Evolutionary conservation across 1,139 yeast species (phyloP).

Genomic region (Geotrichum histeridarum): DNA sequence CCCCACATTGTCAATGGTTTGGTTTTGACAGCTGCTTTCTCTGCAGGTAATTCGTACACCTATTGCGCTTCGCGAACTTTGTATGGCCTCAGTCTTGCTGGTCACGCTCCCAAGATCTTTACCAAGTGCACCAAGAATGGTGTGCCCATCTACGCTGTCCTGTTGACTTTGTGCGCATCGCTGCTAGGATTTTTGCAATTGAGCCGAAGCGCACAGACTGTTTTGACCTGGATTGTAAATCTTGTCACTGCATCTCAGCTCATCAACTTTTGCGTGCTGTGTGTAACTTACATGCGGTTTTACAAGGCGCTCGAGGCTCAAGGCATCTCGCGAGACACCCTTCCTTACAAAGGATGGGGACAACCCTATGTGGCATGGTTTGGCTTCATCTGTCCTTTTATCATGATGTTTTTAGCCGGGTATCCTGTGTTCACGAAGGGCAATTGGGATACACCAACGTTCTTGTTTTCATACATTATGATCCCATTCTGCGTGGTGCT

Average conservation of each 20-base stretch:
- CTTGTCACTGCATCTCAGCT: slow-evolving; percentile 76
- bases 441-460: slow-evolving; percentile 55
- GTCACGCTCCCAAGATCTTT: slow-evolving; percentile 49
- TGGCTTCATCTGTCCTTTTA: slow-evolving; percentile 45
- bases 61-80: slow-evolving; percentile 56
- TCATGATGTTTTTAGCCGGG: slow-evolving; percentile 62
- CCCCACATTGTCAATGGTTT: slow-evolving; percentile 63
- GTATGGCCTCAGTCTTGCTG: slow-evolving; percentile 57
- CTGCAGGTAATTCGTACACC: slow-evolving; percentile 70
- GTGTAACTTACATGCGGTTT: slow-evolving; percentile 60
- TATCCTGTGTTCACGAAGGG: slow-evolving; percentile 64
- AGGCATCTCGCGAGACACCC: slow-evolving; percentile 48
- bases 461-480: slow-evolving; percentile 64
- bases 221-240: slow-evolving; percentile 68
- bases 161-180: slow-evolving; percentile 46
- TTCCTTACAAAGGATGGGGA: slow-evolving; percentile 52
- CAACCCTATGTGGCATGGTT: slow-evolving; percentile 50
- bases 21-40: slow-evolving; percentile 57
- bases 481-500: slow-evolving; percentile 57
- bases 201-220: slow-evolving; percentile 56
- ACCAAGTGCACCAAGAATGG: slow-evolving; percentile 46
- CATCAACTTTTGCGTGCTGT: slow-evolving; percentile 62
- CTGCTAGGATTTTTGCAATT: slow-evolving; percentile 54
- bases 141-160: slow-evolving; percentile 54
- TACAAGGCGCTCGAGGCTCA: slow-evolving; percentile 58